Evolutionary conservation across 2,329 filamentous ascomycete species (phyloP), one percentile per base, ranked within the genome.

Genomic region (Venturia asperata): DNA sequence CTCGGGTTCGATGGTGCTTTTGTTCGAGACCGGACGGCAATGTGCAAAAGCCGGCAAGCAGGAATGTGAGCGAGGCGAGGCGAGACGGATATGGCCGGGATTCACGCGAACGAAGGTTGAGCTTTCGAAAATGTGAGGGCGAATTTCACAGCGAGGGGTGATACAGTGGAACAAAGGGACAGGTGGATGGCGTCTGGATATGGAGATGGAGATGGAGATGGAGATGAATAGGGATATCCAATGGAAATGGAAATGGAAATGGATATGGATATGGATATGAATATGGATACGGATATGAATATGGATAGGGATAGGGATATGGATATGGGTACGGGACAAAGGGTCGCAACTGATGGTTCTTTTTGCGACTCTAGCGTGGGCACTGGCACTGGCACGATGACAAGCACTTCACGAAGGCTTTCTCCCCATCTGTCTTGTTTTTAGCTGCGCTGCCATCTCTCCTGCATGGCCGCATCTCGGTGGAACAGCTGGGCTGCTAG

Each of bases 41-140:
- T 56, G 49, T 56, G 52, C 30, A 27, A 34, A 34, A n/a, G 52
- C 52, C 52, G 52, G 52, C 52, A 58, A 37, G 37, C 52, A 58
- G 47, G n/a, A n/a, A n/a, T 37, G 52, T 37, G 52, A 27, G 30
- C 15, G 52, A 58, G 52, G 47, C n/a, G 45, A 49, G 11, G 11
- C 27, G 52, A 52, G 47, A 17, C 47, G 52, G 37, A 10, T 10
- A 15, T 37, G 52, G 19, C 30, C 24, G 17, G 30, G 52, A n/a
- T 39, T 1, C 17, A 34, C 4, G 52, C 52, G 37, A 58, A 58
- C 52, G 27, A 37, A 37, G 30, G 52, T 58, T 5, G 11, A 37
- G 24, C 17, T 34, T 37, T 58, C 27, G 30, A 37, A 11, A 34
- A 34, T 58, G 30, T 15, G 52, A 58, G 52, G 52, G 30, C 52